A percentile compares a stretch with the other conserved stretches of the same genome.
Evolutionary conservation across 306 rosid genomes (phyloP).

Genomic region (Gastrolobium bilobum): DNA sequence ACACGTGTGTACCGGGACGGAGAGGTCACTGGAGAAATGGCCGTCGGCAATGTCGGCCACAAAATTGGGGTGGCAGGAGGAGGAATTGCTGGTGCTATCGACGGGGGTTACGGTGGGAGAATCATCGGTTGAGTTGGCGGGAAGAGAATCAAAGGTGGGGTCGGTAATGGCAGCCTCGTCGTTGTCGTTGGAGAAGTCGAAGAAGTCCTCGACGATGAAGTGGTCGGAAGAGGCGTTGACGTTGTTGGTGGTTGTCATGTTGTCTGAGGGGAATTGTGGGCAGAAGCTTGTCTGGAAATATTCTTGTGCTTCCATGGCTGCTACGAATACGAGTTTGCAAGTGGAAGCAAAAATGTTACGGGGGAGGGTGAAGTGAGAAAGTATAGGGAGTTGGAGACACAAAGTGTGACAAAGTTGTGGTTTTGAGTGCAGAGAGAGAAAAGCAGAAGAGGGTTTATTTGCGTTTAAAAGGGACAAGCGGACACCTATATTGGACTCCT

Average conservation of each 20-base stretch:
- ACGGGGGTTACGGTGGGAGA: constrained; percentile 65
- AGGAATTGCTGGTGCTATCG: constrained; percentile 64
- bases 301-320: constrained; percentile 75
- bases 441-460: constrained; percentile 57
- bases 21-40: constrained; percentile 77
- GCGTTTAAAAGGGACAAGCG: constrained; percentile 74
- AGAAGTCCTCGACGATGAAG: constrained; percentile 85
- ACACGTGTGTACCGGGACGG: constrained; percentile 74
- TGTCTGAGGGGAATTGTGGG: constrained; percentile 58
- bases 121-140: constrained; percentile 62
- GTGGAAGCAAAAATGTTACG: constrained; percentile 40
- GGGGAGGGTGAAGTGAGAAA: constrained; percentile 50
- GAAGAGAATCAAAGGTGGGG: constrained; percentile 50
- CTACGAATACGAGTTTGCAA: constrained; percentile 7
- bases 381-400: constrained; percentile 50
- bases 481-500: constrained; percentile 60
- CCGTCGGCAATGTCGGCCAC: constrained; percentile 40
- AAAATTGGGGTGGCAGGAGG: constrained; percentile 57
- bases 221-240: constrained; percentile 53
- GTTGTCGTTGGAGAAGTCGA: constrained; percentile 79
- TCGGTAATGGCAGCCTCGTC: constrained; percentile 45
- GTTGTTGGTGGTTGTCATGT: constrained; percentile 35
- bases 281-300: constrained; percentile 57
- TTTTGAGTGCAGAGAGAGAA: constrained; percentile 59
- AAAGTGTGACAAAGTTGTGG: constrained; percentile 65